Conservation (phyloP, 768 basidiomycete species). For the Kwoniella heveanensis region DNA sequence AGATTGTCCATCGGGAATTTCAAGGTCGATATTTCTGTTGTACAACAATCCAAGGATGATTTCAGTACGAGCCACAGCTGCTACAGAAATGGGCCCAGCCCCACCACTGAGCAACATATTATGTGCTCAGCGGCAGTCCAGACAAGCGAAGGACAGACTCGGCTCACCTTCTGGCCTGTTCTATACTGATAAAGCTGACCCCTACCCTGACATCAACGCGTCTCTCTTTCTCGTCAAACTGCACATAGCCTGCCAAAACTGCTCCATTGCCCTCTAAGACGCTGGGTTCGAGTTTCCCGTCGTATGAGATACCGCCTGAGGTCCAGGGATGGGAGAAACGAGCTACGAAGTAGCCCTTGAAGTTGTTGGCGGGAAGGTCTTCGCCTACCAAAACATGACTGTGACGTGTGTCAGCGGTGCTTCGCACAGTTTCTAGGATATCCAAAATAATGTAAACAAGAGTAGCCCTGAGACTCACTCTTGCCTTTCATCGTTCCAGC, state of each 20-base stretch:
- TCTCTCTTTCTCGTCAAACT: slow-evolving; percentile 48
- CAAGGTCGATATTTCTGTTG: slow-evolving; percentile 60
- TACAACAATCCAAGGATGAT: background rate
- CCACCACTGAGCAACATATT: too few species aligned
- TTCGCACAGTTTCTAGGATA: too few species aligned
- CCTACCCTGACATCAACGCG: slow-evolving; percentile 65
- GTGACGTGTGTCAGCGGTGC: background rate
- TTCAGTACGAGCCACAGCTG: slow-evolving; percentile 6
- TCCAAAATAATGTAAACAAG: background rate
- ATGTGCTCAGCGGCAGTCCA: too few species aligned
- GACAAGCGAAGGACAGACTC: background rate
- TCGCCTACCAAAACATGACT: slow-evolving; percentile 40
- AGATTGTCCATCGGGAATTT: slow-evolving; percentile 60
- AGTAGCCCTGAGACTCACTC: slow-evolving; percentile 61
- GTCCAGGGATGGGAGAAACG: slow-evolving; percentile 57
- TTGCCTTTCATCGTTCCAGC: slow-evolving; percentile 69
- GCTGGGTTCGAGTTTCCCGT: slow-evolving; percentile 56
- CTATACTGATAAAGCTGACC: slow-evolving; percentile 73
- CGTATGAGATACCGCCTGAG: slow-evolving; percentile 62
- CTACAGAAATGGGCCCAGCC: too few species aligned
- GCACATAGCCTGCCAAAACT: slow-evolving; percentile 59
- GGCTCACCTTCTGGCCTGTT: slow-evolving; percentile 62
- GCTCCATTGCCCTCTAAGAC: slow-evolving; percentile 58
- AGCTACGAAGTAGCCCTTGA: slow-evolving; percentile 61
- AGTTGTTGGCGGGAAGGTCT: slow-evolving; percentile 48